phyloP scores from a whole-genome alignment of 768 basidiomycete species.

The Kwoniella bestiolae region DNA sequence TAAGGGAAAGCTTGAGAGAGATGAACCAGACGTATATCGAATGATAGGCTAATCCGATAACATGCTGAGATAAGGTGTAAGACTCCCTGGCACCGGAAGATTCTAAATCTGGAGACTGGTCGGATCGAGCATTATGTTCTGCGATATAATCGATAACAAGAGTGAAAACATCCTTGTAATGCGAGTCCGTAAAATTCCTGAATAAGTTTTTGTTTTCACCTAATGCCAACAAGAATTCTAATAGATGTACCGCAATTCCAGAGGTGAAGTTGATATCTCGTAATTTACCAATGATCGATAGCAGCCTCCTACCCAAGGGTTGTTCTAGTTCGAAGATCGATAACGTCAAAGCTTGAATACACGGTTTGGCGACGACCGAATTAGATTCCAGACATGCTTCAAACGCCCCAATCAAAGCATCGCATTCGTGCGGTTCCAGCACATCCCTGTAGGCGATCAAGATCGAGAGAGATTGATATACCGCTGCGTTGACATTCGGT shows the following conservation, averaged over 20 bases:
- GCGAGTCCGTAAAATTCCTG: conserved; percentile 84
- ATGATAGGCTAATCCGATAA: conserved; percentile 84
- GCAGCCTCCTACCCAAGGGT: conserved; percentile 77
- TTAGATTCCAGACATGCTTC: conserved; percentile 58
- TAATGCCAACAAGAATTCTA: conserved; percentile 84
- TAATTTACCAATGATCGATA: conserved; percentile 80
- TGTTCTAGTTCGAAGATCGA: conserved; percentile 82
- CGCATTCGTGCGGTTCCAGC: conserved; percentile 64
- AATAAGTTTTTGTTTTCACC: conserved; percentile 79
- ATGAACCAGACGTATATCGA: conserved; percentile 95
- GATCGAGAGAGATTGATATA: conserved; percentile 83
- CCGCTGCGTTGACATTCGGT: conserved; percentile 83
- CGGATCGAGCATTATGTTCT: conserved; percentile 65
- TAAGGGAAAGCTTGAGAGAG: conserved; percentile 77
- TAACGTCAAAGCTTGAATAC: conserved; percentile 84
- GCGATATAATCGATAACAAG: conserved; percentile 93
- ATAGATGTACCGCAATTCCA: conserved; percentile 92
- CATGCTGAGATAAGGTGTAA: conserved; percentile 80
- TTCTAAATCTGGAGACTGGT: conserved; percentile 36
- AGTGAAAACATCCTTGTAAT: conserved; percentile 92
- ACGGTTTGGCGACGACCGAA: conserved; percentile 70
- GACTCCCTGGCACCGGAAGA: conserved; percentile 55
- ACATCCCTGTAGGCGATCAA: conserved; percentile 82
- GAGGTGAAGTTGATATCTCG: conserved; percentile 89
- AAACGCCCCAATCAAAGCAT: conserved; percentile 60